Conservation (phyloP, 768 basidiomycete genomes). For the Fistulinella prunicolor region DNA sequence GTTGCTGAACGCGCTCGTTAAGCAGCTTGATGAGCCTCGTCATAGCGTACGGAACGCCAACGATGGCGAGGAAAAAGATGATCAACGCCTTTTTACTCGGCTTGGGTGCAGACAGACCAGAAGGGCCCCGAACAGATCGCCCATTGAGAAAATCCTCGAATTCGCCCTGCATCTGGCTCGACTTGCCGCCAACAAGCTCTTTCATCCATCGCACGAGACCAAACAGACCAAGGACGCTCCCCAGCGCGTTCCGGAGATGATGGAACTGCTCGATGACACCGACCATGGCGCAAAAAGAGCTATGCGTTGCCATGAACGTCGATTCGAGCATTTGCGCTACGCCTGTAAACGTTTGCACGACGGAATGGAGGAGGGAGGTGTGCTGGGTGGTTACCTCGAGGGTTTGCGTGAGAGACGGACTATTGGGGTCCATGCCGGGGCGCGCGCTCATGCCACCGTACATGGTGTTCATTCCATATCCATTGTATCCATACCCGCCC, state of each 20-base stretch:
- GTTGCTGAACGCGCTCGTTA: slow-evolving; percentile 55
- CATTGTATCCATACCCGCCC: slow-evolving; percentile 41
- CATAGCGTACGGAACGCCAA: slow-evolving; percentile 95
- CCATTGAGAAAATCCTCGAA: slow-evolving; percentile 78
- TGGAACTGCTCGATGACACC: slow-evolving; percentile 95
- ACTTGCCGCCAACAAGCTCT: slow-evolving; percentile 51
- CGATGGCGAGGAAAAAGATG: slow-evolving; percentile 88
- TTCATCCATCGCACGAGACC: slow-evolving; percentile 86
- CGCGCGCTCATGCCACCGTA: slow-evolving; percentile 41
- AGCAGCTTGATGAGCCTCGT: slow-evolving; percentile 80
- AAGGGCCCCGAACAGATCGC: slow-evolving; percentile 51
- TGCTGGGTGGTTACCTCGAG: slow-evolving; percentile 88
- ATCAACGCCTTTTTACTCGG: slow-evolving; percentile 87
- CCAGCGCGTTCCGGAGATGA: slow-evolving; percentile 87
- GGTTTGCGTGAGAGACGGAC: slow-evolving; percentile 75
- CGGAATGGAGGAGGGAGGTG: slow-evolving; percentile 87
- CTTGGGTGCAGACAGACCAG: slow-evolving; percentile 43
- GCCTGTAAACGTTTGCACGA: slow-evolving; percentile 93
- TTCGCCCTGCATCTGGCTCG: slow-evolving; percentile 52
- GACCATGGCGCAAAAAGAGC: slow-evolving; percentile 94
- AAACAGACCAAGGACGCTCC: slow-evolving; percentile 90
- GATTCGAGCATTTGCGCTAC: slow-evolving; percentile 97
- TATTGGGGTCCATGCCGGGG: slow-evolving; percentile 45
- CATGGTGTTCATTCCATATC: slow-evolving; percentile 53
- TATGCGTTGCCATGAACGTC: slow-evolving; percentile 97